phyloP scores from a whole-genome alignment of 2,329 filamentous ascomycete species.

The Nakataea oryzae region DNA sequence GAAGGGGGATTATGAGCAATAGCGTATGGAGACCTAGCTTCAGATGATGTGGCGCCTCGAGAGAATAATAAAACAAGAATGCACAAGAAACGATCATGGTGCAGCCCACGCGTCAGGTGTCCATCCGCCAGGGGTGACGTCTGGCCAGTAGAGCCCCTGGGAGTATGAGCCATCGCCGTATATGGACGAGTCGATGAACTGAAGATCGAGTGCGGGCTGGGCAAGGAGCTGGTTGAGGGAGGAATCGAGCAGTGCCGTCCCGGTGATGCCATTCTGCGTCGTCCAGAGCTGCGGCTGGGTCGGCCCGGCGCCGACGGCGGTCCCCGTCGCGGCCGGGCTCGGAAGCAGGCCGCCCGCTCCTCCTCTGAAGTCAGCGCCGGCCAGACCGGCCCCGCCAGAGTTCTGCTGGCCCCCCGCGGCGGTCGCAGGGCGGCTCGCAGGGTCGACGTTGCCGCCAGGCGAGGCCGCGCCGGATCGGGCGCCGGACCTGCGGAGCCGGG shows the following conservation, averaged over 20 bases:
- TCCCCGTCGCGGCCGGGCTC: background rate
- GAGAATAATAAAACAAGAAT: too few relatives aligned
- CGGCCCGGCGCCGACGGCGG: background rate
- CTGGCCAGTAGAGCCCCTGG: slow-evolving; percentile 1
- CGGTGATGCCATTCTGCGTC: background rate
- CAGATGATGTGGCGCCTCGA: too few relatives aligned
- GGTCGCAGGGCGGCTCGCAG: background rate
- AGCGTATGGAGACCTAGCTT: too few relatives aligned
- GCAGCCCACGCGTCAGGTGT: background rate
- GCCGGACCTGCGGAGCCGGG: background rate
- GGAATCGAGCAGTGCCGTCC: background rate
- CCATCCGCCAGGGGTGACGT: background rate
- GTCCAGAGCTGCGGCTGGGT: background rate
- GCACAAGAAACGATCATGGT: background rate
- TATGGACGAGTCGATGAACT: slow-evolving; percentile 2
- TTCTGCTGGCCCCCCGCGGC: background rate
- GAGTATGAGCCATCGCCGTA: background rate
- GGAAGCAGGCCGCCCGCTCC: background rate
- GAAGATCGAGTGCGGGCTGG: background rate
- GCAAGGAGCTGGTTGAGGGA: background rate
- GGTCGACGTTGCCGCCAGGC: background rate
- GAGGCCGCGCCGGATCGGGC: background rate
- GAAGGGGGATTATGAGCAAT: background rate
- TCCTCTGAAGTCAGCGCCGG: background rate
- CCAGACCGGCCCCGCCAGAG: background rate